These are phyloP conservation scores for Hapsidospora chrysogenum DNA, from an alignment of 495 filamentous ascomycete species.

Conservation along the genomic window DNA sequence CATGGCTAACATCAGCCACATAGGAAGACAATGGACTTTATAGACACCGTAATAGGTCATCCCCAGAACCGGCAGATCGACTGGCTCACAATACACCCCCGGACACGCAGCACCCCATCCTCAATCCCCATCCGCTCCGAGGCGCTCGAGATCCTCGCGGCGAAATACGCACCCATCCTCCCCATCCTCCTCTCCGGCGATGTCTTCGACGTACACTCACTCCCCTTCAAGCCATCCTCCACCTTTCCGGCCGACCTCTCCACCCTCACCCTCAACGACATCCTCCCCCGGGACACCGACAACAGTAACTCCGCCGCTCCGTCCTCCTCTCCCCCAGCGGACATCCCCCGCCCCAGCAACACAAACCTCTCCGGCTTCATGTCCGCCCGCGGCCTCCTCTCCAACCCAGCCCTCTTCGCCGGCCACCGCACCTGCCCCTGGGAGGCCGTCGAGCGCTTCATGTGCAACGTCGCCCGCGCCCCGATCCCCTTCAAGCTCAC, in stretches of 20 bases:
- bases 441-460: constrained; percentile 40
- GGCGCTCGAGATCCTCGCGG: constrained; percentile 36
- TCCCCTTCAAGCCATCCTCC: constrained; percentile 21
- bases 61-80: constrained; percentile 29
- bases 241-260: constrained; percentile 11
- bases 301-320: no score
- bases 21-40: constrained; percentile 30
- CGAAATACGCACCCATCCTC: constrained; percentile 24
- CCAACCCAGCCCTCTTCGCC: constrained; percentile 45
- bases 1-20: background rate
- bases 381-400: constrained; percentile 44
- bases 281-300: constrained; percentile 9
- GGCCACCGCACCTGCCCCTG: constrained; percentile 38
- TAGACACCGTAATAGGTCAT: constrained; percentile 29
- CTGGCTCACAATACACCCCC: constrained; percentile 49
- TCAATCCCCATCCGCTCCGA: constrained; percentile 39
- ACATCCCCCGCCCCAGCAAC: constrained; percentile 3
- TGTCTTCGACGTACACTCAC: constrained; percentile 31
- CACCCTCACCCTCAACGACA: constrained; percentile 12
- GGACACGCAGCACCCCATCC: constrained; percentile 35
- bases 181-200: constrained; percentile 48
- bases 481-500: constrained; percentile 43
- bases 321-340: no score
- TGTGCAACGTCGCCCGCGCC: constrained; percentile 29
- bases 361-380: constrained; percentile 34